Conservation (phyloP, 805 yeast genomes). For the Candida anglica region DNA sequence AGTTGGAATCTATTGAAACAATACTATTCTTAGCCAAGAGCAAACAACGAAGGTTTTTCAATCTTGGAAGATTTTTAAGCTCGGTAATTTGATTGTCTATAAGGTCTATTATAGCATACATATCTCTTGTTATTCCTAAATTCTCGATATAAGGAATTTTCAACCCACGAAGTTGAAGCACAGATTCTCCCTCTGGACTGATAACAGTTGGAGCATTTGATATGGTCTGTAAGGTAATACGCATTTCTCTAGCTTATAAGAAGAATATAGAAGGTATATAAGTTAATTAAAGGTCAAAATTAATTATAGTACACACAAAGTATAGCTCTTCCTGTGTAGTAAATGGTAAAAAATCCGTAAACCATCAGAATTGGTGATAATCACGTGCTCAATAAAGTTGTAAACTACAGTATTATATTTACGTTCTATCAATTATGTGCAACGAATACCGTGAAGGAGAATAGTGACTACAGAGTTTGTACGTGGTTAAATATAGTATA, state of each 20-base stretch:
- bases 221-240: slow-evolving; percentile 29
- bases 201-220: slow-evolving; percentile 25
- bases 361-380: no score
- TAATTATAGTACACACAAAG: no score
- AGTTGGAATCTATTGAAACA: slow-evolving; percentile 20
- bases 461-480: no score
- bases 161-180: slow-evolving; percentile 30
- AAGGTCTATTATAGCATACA: slow-evolving; percentile 59
- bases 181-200: slow-evolving; percentile 32
- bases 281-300: no score
- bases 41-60: slow-evolving; percentile 45
- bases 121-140: slow-evolving; percentile 25
- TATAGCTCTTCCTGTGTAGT: no score
- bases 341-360: no score
- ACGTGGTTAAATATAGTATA: no score
- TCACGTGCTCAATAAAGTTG: not conserved
- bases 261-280: no score
- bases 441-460: no score
- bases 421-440: no score
- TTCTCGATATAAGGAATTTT: slow-evolving; percentile 33
- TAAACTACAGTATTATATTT: not conserved
- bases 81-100: slow-evolving; percentile 68
- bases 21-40: slow-evolving; percentile 65
- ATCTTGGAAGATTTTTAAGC: slow-evolving; percentile 46
- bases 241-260: slow-evolving; percentile 27